Base-by-base conservation (phyloP, 495 filamentous ascomycete species). In the Talaromyces ruber region DNA sequence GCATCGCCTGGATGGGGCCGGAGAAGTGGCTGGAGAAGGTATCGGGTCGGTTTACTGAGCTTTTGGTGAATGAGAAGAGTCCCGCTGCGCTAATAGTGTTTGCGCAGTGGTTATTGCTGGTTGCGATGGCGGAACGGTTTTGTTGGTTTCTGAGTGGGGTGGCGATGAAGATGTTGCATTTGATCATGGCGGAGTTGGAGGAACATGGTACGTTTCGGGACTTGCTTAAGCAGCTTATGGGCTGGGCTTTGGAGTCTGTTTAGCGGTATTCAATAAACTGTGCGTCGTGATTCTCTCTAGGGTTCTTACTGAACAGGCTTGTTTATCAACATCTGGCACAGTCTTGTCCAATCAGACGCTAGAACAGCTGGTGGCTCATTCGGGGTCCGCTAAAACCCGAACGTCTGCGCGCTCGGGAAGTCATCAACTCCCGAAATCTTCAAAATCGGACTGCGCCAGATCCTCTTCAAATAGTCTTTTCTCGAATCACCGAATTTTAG, bases 11-110 rank as follows among this genome's bases (percentile, higher is more conserved):
- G 59, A 56, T 34, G 26, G 62, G 56, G 6, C 64, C 65, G 64
- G 58, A 55, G 26, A 58, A 18, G 59, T 71, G 65, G 65, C 58
- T 68, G 62, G 56, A 12, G 11, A 68, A 60, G 32, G 52, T 68
- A 12, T 52, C 64, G 12, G 51, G 62, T 47, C 62, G 55, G 39
- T 70, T 70, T 47, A 53, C 51, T 16, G 21, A 26, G 12, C 6
- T 54, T 14, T 24, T 26, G 21, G 22, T 54, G 21, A 26, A 9
- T 11, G 51, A 54, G 51, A 54, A 54, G 12, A 54, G 11, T 1
- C 51, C 51, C 3, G 51, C 51, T 54, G 51, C 24, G 11, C 51
- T 54, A 2, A 54, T 26, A 54, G 51, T 54, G 21, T 54, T 54
- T 54, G 51, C 51, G 51, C 22, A 54, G 18, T 54, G 51, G 51